Evolutionary conservation across 345 rosid species (phyloP), one percentile per base, ranked within the genome.

Genomic region (Adansonia digitata): DNA sequence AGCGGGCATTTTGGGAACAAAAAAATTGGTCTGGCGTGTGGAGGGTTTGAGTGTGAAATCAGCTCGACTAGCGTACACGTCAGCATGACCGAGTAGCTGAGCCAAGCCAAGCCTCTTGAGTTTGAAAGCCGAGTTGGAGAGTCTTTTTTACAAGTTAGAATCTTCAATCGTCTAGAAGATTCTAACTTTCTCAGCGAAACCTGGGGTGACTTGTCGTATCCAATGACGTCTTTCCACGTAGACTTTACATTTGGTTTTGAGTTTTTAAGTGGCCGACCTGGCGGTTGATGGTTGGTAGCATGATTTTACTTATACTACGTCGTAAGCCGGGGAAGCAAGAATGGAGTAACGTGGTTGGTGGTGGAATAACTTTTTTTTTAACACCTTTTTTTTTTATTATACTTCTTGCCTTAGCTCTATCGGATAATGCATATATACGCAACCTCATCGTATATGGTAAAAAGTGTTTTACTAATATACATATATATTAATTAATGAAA

Each of bases 41-140:
- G 42, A 46, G 72, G 5, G 42, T 31, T 48, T n/a, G 53, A 35
- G 73, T 48, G 43, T 51, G 45, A 49, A 34, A 34, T 69, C 35
- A 67, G 51, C 40, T 59, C 37, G 7, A n/a, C n/a, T 49, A 18
- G 60, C 5, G 12, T n/a, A 31, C 71, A 75, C 80, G 83, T 74
- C 49, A 86, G 77, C 76, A 48, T 84, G 86, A 79, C 83, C 14
- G 18, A 35, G 57, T 45, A 8, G 76, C 37, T 72, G 86, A 83
- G 84, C 79, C 49, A 43, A 27, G 60, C 9, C 9, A 27, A 12
- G 34, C 69, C 64, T 75, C 75, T 0, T 22, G 79, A 69, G 69
- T 40, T 2, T 35, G 51, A 5, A 52, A 45, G n/a, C n/a, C 15
- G 55, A 40, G 64, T 15, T n/a, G 71, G 18, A 27, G 10, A 45